phyloP scores from a whole-genome alignment of 768 basidiomycete genomes.

The Serendipita vermifera region DNA sequence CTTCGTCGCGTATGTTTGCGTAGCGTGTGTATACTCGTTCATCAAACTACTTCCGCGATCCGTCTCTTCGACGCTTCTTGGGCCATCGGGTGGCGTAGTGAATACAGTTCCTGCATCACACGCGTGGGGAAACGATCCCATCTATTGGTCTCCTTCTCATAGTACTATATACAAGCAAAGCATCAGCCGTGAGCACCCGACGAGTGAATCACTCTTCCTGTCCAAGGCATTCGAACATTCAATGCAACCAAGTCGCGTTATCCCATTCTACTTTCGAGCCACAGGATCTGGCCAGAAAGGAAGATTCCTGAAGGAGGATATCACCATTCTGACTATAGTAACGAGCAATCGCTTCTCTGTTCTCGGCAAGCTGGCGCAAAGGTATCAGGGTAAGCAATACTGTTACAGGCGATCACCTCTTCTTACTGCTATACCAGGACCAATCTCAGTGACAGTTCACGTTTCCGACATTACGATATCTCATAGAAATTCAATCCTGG shows the following conservation, averaged over 20 bases:
- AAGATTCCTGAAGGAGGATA: conserved; percentile 45
- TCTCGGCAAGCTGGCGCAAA: conserved; percentile 55
- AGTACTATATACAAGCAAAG: too few relatives aligned
- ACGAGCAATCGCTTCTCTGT: conserved; percentile 67
- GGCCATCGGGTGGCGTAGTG: too few relatives aligned
- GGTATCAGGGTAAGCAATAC: conserved; percentile 50
- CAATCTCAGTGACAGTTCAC: conserved; percentile 75
- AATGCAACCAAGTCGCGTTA: conserved; percentile 59
- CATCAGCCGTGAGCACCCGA: neutral
- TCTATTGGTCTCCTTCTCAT: neutral
- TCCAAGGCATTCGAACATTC: conserved; percentile 2
- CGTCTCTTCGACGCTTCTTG: neutral
- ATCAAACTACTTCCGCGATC: neutral
- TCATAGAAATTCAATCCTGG: conserved; percentile 32
- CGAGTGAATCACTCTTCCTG: neutral
- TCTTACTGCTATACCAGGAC: conserved; percentile 35
- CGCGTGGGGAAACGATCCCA: neutral
- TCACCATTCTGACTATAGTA: conserved; percentile 76
- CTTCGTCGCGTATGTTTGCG: neutral
- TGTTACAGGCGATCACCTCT: neutral
- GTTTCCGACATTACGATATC: conserved; percentile 36
- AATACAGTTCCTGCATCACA: too few relatives aligned
- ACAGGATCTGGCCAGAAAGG: conserved; percentile 23
- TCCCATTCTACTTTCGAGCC: conserved; percentile 73
- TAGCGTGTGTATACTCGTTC: neutral